Conservation (phyloP, 2,329 filamentous ascomycete genomes). For the Colletotrichum tofieldiae region DNA sequence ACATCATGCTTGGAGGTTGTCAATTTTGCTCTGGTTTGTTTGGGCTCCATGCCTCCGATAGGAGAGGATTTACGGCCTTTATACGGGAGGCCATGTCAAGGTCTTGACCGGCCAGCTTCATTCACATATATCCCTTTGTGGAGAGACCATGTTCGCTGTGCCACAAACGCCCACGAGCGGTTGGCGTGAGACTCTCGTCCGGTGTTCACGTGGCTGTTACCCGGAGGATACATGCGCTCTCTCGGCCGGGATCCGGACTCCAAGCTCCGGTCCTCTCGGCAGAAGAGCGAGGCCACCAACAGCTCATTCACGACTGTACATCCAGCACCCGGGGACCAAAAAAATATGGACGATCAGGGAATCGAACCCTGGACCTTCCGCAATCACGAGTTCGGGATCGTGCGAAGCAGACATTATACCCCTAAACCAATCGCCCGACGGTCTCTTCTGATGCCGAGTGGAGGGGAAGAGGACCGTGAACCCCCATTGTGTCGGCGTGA, state of each 20-base stretch:
- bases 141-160: neutral
- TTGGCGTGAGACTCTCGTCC: neutral
- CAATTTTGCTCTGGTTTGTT: neutral
- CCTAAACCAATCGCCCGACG: constrained; percentile 25
- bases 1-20: neutral
- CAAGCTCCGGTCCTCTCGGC: neutral
- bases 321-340: neutral
- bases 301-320: neutral
- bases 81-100: neutral
- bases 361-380: constrained; percentile 31
- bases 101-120: neutral
- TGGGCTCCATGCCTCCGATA: neutral
- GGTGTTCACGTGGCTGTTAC: neutral
- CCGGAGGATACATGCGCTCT: neutral
- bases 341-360: constrained; percentile 1
- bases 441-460: neutral
- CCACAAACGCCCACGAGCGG: neutral
- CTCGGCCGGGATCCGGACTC: neutral
- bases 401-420: constrained; percentile 32
- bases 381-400: neutral
- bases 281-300: neutral
- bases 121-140: neutral
- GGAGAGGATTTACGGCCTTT: neutral
- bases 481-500: neutral
- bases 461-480: neutral